A percentile compares a stretch with the other conserved stretches of the same genome.
phyloP scores from a whole-genome alignment of 2,329 filamentous ascomycete species.

The Sporothrix schenckii region DNA sequence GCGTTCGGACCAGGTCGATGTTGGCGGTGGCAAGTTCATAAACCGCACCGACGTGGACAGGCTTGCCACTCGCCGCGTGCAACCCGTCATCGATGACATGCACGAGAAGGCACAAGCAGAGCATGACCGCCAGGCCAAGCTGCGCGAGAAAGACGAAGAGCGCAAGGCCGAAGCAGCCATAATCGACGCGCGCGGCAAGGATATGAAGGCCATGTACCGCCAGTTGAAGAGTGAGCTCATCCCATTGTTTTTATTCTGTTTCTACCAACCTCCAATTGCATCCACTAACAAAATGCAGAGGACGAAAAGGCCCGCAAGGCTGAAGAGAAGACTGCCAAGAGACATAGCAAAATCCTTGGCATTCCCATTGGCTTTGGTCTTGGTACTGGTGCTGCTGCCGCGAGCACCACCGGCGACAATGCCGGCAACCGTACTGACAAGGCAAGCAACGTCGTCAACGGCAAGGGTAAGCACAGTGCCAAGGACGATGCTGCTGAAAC shows the following conservation, averaged over 20 bases:
- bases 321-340: constrained; percentile 48
- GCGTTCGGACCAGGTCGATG: constrained; percentile 58
- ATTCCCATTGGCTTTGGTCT: constrained; percentile 34
- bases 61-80: constrained; percentile 74
- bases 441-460: constrained; percentile 6
- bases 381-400: constrained; percentile 47
- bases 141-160: constrained; percentile 63
- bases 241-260: not conserved
- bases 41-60: constrained; percentile 76
- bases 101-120: constrained; percentile 75
- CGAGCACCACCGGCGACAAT: not conserved
- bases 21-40: constrained; percentile 82
- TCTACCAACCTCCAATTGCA: not conserved
- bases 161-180: constrained; percentile 45
- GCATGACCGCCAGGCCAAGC: constrained; percentile 65
- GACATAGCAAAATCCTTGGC: not conserved
- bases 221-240: constrained; percentile 59
- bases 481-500: not conserved
- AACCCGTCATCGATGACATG: constrained; percentile 84
- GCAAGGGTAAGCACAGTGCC: constrained; percentile 16
- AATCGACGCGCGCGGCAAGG: constrained; percentile 55
- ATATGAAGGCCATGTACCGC: constrained; percentile 57
- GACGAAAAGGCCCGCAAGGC: constrained; percentile 50
- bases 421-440: not conserved
- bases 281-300: constrained; percentile 40